These are phyloP conservation scores for Ganoderma resinaceum DNA, from an alignment of 1,284 basidiomycete species.

Conservation along the genomic window DNA sequence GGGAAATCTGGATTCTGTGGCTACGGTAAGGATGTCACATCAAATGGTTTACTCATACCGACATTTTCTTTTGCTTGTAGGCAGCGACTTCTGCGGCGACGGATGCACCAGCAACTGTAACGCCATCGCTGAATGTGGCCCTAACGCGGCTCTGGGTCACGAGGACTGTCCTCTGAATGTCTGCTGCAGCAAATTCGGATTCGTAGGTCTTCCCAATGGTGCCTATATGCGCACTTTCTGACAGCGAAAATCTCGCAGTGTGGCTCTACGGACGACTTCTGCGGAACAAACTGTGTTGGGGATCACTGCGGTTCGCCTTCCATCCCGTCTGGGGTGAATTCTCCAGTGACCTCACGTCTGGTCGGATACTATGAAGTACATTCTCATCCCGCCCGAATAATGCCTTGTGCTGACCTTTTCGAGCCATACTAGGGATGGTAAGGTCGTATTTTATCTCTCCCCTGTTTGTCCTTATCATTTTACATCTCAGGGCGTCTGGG, in stretches of 20 bases:
- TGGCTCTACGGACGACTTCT: neutral
- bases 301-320: neutral
- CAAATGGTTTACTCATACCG: neutral
- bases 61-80: slow-evolving; percentile 2
- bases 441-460: neutral
- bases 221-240: neutral
- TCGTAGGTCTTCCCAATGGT: neutral
- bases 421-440: neutral
- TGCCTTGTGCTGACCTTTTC: neutral
- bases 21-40: neutral
- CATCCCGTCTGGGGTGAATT: neutral
- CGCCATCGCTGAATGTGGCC: slow-evolving; percentile 26
- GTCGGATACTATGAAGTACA: neutral
- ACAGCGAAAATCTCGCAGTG: neutral
- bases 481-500: neutral
- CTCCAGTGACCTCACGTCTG: neutral
- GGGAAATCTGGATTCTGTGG: neutral
- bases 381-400: neutral
- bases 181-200: slow-evolving; percentile 27
- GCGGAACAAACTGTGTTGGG: neutral
- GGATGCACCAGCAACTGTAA: slow-evolving; percentile 24
- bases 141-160: slow-evolving; percentile 21
- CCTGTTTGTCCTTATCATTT: neutral
- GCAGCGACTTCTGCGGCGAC: slow-evolving; percentile 17
- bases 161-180: slow-evolving; percentile 28